phyloP scores from a whole-genome alignment of 2,329 filamentous ascomycete species.

The Phaeosphaeria sp. region DNA sequence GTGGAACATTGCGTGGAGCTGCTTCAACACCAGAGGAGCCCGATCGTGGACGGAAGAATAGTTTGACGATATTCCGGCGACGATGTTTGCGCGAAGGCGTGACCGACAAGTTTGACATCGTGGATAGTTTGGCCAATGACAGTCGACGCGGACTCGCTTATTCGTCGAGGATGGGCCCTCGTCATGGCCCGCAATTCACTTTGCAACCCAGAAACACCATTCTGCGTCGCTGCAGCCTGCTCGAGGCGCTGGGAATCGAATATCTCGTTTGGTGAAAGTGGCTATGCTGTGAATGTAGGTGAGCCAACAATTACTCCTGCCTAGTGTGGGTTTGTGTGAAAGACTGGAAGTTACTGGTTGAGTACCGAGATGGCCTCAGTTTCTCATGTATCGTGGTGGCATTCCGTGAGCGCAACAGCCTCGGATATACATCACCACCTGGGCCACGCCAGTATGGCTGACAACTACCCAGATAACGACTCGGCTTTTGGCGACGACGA shows the following conservation, averaged over 20 bases:
- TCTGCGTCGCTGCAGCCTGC: constrained; percentile 7
- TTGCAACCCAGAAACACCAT: constrained; percentile 14
- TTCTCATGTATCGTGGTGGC: not conserved
- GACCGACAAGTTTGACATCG: constrained; percentile 8
- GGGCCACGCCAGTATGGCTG: constrained; percentile 37
- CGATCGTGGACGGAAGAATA: not conserved
- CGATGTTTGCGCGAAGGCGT: constrained; percentile 1
- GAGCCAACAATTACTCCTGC: not conserved
- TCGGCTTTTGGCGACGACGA: constrained; percentile 43
- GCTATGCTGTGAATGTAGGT: not conserved
- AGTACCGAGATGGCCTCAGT: not conserved
- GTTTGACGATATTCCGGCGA: not conserved
- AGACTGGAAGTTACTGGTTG: not conserved
- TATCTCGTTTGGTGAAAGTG: not conserved
- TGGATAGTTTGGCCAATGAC: constrained; percentile 12
- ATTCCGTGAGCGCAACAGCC: not conserved
- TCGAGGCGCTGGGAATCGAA: not conserved
- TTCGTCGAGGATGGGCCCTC: constrained; percentile 8
- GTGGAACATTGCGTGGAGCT: not conserved
- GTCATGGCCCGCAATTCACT: constrained; percentile 19
- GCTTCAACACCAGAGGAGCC: not conserved
- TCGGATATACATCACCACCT: constrained; percentile 1
- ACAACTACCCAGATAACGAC: constrained; percentile 37
- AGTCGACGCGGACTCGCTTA: constrained; percentile 18
- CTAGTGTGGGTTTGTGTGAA: not conserved